Base-by-base conservation (phyloP, 345 rosid species). In the Lagerstroemia speciosa region DNA sequence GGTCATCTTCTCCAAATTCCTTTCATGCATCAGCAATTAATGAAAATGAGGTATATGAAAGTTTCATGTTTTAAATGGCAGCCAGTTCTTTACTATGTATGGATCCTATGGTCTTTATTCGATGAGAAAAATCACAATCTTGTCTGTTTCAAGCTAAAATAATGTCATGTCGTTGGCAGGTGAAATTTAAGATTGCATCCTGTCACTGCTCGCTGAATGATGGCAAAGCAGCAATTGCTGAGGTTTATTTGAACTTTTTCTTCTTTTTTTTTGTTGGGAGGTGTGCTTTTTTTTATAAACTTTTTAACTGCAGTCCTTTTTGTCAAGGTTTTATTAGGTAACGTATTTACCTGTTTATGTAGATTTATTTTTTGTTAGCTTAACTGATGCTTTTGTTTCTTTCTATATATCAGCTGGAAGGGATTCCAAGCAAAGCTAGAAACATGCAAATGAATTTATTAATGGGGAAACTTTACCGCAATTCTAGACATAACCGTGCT, bases 151-250 rank as follows among this genome's bases (percentile, higher is more conserved):
- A 34, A 69, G 74, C 58, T 57, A 15, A 62, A 19, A 15, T 67
- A 16, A 65, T 19, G 14, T 53, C 24, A 36, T 24, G 8, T 72
- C 14, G 33, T 37, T 71, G 58, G 63, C 77, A 94, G 99, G 97
- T 94, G 80, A 89, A 83, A 75, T 89, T 89, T 83, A 94, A 92
- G 84, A 84, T 94, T 74, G 99, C 99, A 7, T 88, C 96, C n/a
- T 91, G 93, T 73, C 89, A 84, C 73, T 82, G 82, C 79, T 81
- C 91, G 37, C 78, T 94, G 37, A 81, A 71, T 72, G 99, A 91
- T 70, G 82, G 78, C 43, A 88, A 85, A 87, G 83, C 90, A 0
- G 98, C 99, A 6, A 82, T 91, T 69, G 83, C 81, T 64, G 99
- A 94, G 98, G 99, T 91, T 72, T 53, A 68, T 46, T 74, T 73